phyloP scores from a whole-genome alignment of 179 eudicot species.

The Heliamphora ciliata region DNA sequence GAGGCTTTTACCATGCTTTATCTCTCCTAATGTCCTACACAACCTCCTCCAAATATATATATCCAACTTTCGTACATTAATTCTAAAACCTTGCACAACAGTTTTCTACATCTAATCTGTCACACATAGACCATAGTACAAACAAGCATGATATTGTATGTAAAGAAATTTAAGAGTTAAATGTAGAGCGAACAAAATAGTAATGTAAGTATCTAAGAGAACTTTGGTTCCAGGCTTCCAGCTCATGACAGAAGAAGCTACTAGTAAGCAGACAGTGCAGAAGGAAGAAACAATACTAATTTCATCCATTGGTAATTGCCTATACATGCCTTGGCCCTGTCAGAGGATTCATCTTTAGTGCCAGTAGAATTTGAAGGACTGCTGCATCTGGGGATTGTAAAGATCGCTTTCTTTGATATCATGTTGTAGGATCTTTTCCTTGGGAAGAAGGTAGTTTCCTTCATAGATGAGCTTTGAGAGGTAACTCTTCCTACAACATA shows the following conservation, averaged over 20 bases:
- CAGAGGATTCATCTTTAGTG: slow-evolving; percentile 31
- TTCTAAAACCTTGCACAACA: background rate
- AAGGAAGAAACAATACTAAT: background rate
- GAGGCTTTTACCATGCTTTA: background rate
- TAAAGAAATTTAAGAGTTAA: background rate
- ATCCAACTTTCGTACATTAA: no score
- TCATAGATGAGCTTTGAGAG: slow-evolving; percentile 25
- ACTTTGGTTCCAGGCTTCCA: background rate
- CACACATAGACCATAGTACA: no score
- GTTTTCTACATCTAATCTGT: no score
- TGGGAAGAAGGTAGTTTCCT: slow-evolving; percentile 18
- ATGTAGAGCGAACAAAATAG: no score
- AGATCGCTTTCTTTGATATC: slow-evolving; percentile 15
- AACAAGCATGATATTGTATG: background rate
- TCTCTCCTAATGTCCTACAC: background rate
- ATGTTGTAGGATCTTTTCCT: slow-evolving; percentile 19
- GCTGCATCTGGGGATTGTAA: slow-evolving; percentile 46
- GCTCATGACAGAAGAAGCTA: background rate
- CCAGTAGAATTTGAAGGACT: slow-evolving; percentile 41
- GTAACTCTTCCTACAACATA: slow-evolving; percentile 23
- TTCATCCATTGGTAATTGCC: background rate
- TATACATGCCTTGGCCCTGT: slow-evolving; percentile 49
- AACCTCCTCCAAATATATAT: background rate
- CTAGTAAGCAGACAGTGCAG: background rate
- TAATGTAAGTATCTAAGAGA: background rate